Percentiles rank a stretch among this genome's conserved stretches.
Evolutionary conservation across 2,329 filamentous ascomycete species (phyloP).

Genomic region (Stemphylium beticola): DNA sequence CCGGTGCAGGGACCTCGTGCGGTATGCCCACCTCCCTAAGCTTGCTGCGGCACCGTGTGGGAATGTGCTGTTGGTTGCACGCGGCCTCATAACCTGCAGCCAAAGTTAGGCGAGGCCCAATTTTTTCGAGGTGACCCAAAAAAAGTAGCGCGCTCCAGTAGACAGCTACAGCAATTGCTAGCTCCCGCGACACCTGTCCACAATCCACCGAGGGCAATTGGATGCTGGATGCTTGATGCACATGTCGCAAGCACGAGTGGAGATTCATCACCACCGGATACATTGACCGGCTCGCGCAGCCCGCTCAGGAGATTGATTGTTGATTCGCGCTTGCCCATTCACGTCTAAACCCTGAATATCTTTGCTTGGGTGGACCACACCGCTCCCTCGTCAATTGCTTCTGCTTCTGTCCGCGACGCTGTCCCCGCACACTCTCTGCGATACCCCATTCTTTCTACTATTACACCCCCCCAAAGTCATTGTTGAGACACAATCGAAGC

Average conservation of each 20-base stretch:
- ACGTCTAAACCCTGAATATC: conserved; percentile 33
- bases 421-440: conserved; percentile 22
- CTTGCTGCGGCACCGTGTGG: too few relatives aligned
- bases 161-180: conserved; percentile 22
- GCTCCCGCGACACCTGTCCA: conserved; percentile 32
- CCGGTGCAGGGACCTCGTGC: background rate
- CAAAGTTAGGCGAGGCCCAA: conserved; percentile 25
- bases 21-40: conserved; percentile 16
- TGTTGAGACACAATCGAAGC: background rate
- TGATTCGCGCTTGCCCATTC: conserved; percentile 34
- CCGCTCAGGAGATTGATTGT: conserved; percentile 10
- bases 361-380: conserved; percentile 33
- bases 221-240: background rate
- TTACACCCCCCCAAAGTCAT: conserved; percentile 24
- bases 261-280: background rate
- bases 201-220: conserved; percentile 9
- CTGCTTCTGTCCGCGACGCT: conserved; percentile 17
- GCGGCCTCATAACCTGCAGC: background rate
- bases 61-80: background rate
- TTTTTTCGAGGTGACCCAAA: conserved; percentile 2
- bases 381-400: conserved; percentile 36
- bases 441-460: conserved; percentile 20
- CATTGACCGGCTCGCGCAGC: conserved; percentile 7
- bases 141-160: conserved; percentile 25
- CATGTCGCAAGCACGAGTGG: background rate